These are phyloP conservation scores for Tylopilus balloui DNA, from an alignment of 768 basidiomycete species.

Conservation along the genomic window DNA sequence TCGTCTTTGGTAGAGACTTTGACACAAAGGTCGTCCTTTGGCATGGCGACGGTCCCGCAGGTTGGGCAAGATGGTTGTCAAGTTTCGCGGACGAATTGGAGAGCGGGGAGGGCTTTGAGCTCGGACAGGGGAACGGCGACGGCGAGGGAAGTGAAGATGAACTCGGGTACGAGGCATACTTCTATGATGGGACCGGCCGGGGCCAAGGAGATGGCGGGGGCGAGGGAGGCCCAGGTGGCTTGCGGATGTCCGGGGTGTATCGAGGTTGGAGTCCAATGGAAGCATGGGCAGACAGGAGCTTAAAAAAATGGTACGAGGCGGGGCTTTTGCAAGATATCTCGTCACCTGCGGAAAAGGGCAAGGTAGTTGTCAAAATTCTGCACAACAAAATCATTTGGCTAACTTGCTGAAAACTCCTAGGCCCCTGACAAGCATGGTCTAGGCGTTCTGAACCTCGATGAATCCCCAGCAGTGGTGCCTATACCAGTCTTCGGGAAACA, in stretches of 20 bases:
- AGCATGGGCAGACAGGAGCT: slow-evolving; percentile 88
- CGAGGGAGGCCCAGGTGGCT: slow-evolving; percentile 63
- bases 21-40: slow-evolving; percentile 96
- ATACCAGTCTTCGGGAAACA: slow-evolving; percentile 55
- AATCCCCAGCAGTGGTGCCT: slow-evolving; percentile 53
- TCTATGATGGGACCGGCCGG: slow-evolving; percentile 72
- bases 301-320: slow-evolving; percentile 79
- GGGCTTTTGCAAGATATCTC: slow-evolving; percentile 59
- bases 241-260: slow-evolving; percentile 81
- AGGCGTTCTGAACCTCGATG: slow-evolving; percentile 38
- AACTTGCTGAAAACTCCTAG: slow-evolving; percentile 26
- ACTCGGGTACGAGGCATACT: slow-evolving; percentile 83
- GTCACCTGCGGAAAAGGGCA: slow-evolving; percentile 39
- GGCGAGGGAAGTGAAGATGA: slow-evolving; percentile 79
- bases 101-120: slow-evolving; percentile 81
- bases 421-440: slow-evolving; percentile 42
- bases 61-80: slow-evolving; percentile 95
- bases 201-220: slow-evolving; percentile 78
- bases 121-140: slow-evolving; percentile 52
- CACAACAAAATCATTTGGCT: slow-evolving; percentile 10
- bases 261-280: slow-evolving; percentile 90
- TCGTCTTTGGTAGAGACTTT: slow-evolving; percentile 98
- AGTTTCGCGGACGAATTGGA: slow-evolving; percentile 91
- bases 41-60: slow-evolving; percentile 83
- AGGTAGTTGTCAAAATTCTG: slow-evolving; percentile 37